A percentile compares a stretch with the other conserved stretches of the same genome.
Conservation (phyloP, 371 early-diverging fungal species). For the Mucor circinelloides region DNA sequence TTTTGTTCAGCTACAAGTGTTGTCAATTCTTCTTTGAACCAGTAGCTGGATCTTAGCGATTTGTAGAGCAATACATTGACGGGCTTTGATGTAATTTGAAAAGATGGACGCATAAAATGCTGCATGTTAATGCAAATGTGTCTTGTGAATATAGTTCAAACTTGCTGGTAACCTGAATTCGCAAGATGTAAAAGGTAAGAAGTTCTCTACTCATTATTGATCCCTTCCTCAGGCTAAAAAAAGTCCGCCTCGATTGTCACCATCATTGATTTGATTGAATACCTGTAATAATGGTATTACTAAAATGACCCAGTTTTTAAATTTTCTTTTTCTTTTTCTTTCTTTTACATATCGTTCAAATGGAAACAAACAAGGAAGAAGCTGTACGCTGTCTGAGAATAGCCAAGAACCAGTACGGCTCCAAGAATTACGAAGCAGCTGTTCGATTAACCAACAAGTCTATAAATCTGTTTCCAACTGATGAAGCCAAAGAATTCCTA, state of each 20-base stretch:
- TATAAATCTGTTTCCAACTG: constrained; percentile 74
- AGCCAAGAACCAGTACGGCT: constrained; percentile 70
- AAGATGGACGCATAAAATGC: no score
- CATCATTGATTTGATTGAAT: background rate
- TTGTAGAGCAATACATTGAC: no score
- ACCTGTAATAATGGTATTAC: background rate
- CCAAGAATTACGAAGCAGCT: constrained; percentile 72
- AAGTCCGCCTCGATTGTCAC: background rate
- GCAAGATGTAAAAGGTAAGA: no score
- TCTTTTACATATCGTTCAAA: constrained; percentile 23
- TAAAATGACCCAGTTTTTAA: background rate
- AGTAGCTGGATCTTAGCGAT: background rate
- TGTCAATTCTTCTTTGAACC: background rate
- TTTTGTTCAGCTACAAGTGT: background rate
- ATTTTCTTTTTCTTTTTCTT: constrained; percentile 4
- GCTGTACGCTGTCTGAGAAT: constrained; percentile 79
- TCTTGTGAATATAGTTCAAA: no score
- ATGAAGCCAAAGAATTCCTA: constrained; percentile 67
- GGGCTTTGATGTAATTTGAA: background rate
- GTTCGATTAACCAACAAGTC: constrained; percentile 86
- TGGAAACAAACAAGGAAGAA: constrained; percentile 92
- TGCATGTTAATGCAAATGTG: no score
- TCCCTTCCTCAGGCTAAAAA: background rate
- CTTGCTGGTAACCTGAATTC: no score
- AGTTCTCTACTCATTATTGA: background rate